Conservation (phyloP, 75 land plant species). For the Cryptomeria japonica region DNA sequence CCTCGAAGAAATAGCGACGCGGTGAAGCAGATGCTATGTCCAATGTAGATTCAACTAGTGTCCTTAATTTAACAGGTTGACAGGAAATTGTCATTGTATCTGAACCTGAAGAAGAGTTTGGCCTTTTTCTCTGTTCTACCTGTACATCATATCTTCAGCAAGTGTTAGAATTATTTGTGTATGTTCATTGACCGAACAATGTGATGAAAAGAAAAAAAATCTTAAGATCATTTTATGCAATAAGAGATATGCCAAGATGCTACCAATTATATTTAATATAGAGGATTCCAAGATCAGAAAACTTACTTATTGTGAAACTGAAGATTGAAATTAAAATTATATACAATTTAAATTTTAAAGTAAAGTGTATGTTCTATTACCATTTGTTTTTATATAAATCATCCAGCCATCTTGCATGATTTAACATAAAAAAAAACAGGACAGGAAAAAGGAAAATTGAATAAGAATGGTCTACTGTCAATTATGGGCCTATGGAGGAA, state of each 20-base stretch:
- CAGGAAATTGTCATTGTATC: not conserved
- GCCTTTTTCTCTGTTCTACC: conserved; percentile 4
- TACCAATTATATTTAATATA: not conserved
- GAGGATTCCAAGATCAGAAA: not conserved
- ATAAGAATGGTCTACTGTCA: not conserved
- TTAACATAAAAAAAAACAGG: not conserved
- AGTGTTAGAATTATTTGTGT: too few relatives aligned
- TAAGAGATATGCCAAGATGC: not conserved
- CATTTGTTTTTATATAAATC: not conserved
- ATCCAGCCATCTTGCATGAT: not conserved
- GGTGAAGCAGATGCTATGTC: conserved; percentile 96
- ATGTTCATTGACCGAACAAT: not conserved
- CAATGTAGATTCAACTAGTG: conserved; percentile 73
- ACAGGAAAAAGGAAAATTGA: not conserved
- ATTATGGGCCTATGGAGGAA: too few relatives aligned
- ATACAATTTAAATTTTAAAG: not conserved
- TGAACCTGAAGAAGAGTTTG: not conserved
- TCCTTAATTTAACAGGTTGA: conserved; percentile 54
- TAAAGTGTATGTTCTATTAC: not conserved
- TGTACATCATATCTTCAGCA: not conserved
- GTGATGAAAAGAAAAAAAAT: not conserved
- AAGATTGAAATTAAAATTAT: not conserved
- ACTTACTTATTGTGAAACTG: not conserved
- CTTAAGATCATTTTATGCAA: not conserved
- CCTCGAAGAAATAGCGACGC: conserved; percentile 96